Conservation (phyloP, 768 basidiomycete species). For the Termitomyces sp. region DNA sequence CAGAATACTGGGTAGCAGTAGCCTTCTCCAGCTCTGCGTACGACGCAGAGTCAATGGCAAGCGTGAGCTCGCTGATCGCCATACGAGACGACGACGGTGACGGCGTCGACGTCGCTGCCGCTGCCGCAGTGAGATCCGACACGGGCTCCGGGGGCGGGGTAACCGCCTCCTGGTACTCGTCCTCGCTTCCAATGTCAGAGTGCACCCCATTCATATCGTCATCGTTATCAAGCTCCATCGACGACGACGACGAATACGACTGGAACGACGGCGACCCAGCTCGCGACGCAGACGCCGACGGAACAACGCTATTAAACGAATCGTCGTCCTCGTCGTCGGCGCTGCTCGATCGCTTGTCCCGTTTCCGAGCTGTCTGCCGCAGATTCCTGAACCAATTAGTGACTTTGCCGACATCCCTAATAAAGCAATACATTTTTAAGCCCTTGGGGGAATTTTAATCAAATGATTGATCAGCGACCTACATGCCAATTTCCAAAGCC, state of each 20-base stretch:
- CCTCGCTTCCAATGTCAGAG: slow-evolving; percentile 61
- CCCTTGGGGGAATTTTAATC: slow-evolving; percentile 10
- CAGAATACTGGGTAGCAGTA: slow-evolving; percentile 35
- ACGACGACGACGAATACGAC: slow-evolving; percentile 47
- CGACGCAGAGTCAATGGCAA: slow-evolving; percentile 34
- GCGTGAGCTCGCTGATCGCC: slow-evolving; percentile 25
- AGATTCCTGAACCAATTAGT: slow-evolving; percentile 89
- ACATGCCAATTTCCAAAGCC: slow-evolving; percentile 77
- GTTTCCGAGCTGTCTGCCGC: slow-evolving; percentile 74
- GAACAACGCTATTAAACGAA: slow-evolving; percentile 32
- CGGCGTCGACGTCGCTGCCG: slow-evolving; percentile 21
- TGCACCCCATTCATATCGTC: slow-evolving; percentile 36
- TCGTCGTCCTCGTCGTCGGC: slow-evolving; percentile 44
- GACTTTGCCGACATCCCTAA: slow-evolving; percentile 76
- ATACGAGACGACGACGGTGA: slow-evolving; percentile 25
- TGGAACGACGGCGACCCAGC: slow-evolving; percentile 45
- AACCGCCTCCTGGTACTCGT: slow-evolving; percentile 70
- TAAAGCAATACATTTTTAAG: slow-evolving; percentile 11
- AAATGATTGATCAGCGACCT: slow-evolving; percentile 22
- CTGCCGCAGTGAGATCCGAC: slow-evolving; percentile 26
- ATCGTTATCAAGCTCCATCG: slow-evolving; percentile 49
- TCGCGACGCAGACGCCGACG: slow-evolving; percentile 44
- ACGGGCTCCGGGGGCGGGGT: slow-evolving; percentile 60
- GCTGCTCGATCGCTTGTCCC: slow-evolving; percentile 47
- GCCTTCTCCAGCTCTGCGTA: slow-evolving; percentile 49